Evolutionary conservation across 768 basidiomycete genomes (phyloP), one percentile per base, ranked within the genome.

Genomic region (Suillus clintonianus): DNA sequence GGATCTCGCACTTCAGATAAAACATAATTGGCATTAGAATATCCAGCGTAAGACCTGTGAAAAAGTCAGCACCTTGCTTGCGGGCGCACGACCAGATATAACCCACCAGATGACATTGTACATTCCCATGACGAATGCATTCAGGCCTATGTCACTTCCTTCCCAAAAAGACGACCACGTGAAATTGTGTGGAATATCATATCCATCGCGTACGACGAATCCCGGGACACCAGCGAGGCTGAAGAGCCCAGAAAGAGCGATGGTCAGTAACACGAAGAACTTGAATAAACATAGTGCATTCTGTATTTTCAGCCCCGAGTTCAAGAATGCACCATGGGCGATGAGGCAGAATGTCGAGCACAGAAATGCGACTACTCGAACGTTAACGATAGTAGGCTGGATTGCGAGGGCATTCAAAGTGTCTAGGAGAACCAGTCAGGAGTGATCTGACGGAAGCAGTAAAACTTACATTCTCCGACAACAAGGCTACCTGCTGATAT

Each of bases 1-100:
- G 90, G 91, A 65, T 92, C 82, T 27, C 81, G 81, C 7, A 90
- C 80, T 69, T 93, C 90, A 4, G 88, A 89, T 5, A 92, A 77
- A 0, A 86, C 88, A 65, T 90, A 91, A 69, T 92, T 91, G 10
- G 89, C 89, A 62, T 89, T 90, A 3, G 86, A 84, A 70, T 91
- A 93, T 0, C 91, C 91, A 51, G 84, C 80, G 69, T 86, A 90
- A 0, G 88, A 87, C 89, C 89, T 90, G 47, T 13, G 39, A 17
- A 61, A 30, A 14, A 60, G 34, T 67, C 7, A 59, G 54, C 10
- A 27, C 3, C 27, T 8, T 41, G 39, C 45, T 6, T 61, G 14
- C 6, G 2, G 0, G 17, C 58, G n/a, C 5, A 39, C 5, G 5
- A 34, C 14, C 3, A 30, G 32, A 47, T 15, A 10, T 1, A 27